These are phyloP conservation scores for Pugionium cornutum DNA, from an alignment of 345 rosid species.

Conservation along the genomic window DNA sequence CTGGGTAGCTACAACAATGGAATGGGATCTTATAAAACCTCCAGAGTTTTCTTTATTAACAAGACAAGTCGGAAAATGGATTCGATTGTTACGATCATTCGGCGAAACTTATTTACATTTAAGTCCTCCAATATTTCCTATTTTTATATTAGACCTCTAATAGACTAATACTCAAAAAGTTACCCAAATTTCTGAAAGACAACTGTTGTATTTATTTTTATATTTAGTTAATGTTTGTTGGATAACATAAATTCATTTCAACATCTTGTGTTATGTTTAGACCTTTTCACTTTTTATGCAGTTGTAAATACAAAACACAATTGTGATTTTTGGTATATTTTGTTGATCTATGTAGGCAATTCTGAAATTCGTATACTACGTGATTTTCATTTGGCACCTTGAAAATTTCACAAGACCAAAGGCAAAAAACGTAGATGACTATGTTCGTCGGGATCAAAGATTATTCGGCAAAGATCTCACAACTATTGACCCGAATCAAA, in stretches of 20 bases:
- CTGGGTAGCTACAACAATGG: not conserved
- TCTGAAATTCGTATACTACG: not conserved
- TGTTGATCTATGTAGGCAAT: not conserved
- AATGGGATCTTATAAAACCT: too few relatives aligned
- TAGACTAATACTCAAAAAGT: too few relatives aligned
- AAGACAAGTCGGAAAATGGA: not conserved
- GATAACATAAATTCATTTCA: too few relatives aligned
- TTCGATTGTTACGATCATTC: not conserved
- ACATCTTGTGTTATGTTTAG: too few relatives aligned
- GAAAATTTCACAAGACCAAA: conserved; percentile 1
- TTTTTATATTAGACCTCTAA: not conserved
- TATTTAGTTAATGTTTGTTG: too few relatives aligned
- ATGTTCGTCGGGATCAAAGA: conserved; percentile 10
- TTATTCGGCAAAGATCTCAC: conserved; percentile 22
- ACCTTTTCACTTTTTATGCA: too few relatives aligned
- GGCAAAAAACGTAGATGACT: conserved; percentile 7
- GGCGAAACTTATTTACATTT: not conserved
- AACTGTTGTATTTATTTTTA: too few relatives aligned
- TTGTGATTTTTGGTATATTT: too few relatives aligned
- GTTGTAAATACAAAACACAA: too few relatives aligned
- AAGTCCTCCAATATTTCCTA: not conserved
- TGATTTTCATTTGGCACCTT: conserved; percentile 19
- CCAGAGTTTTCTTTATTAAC: not conserved
- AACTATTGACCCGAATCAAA: conserved; percentile 9
- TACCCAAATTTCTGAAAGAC: too few relatives aligned